phyloP scores from a whole-genome alignment of 805 yeast species.

The Candida chilensis region DNA sequence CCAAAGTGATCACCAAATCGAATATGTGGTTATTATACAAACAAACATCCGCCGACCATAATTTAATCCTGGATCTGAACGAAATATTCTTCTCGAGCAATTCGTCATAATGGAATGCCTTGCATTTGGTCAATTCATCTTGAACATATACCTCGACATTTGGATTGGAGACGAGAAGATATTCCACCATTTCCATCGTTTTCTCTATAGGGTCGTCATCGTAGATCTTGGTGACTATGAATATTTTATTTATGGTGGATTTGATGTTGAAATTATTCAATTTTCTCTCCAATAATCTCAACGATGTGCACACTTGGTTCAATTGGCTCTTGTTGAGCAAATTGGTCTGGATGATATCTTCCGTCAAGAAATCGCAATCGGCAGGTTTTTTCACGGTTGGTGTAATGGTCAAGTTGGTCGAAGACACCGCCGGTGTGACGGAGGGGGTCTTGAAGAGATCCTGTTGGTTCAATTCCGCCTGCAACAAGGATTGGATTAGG shows the following conservation, averaged over 20 bases:
- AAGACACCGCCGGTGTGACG: no score
- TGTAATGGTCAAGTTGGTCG: no score
- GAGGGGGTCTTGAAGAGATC: not conserved
- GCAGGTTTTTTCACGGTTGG: no score
- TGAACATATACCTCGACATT: not conserved
- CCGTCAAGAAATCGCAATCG: no score
- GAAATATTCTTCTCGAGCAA: not conserved
- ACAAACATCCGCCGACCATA: not conserved
- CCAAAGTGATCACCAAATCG: constrained; percentile 80
- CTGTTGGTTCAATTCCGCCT: not conserved
- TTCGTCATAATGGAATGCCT: not conserved
- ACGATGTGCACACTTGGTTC: not conserved
- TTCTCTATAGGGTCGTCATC: constrained; percentile 17
- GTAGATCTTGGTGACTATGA: constrained; percentile 16
- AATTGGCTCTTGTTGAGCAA: not conserved
- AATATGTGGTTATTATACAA: constrained; percentile 22
- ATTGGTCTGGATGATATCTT: no score
- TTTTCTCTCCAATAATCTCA: constrained; percentile 9
- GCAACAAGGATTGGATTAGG: not conserved
- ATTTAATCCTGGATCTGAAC: not conserved
- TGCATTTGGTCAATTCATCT: not conserved
- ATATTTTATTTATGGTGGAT: constrained; percentile 10
- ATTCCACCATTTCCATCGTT: constrained; percentile 10
- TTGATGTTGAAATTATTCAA: constrained; percentile 14
- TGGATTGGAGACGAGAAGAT: constrained; percentile 5